Percentiles rank a stretch among this genome's conserved stretches.
phyloP scores from a whole-genome alignment of 2,329 filamentous ascomycete genomes.

The Fusarium sororula region DNA sequence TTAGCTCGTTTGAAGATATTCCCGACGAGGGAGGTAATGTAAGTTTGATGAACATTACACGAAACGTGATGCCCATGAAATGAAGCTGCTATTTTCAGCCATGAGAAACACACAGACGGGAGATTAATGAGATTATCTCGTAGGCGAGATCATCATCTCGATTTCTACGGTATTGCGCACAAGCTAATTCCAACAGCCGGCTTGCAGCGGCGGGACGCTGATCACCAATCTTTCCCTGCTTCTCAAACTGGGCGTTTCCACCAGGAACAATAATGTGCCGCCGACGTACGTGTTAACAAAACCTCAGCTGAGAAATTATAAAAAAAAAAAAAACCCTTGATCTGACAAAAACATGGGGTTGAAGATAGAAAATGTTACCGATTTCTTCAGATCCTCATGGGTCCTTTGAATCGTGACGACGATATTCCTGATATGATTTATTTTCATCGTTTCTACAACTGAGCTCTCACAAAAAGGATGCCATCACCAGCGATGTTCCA shows the following conservation, averaged over 20 bases:
- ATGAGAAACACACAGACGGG: constrained; percentile 4
- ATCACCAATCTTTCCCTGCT: constrained; percentile 31
- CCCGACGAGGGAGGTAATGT: constrained; percentile 9
- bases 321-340: not conserved
- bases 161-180: not conserved
- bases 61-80: not conserved
- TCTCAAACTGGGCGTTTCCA: constrained; percentile 11
- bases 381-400: constrained; percentile 3
- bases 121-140: constrained; percentile 26
- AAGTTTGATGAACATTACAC: constrained; percentile 8
- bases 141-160: constrained; percentile 28
- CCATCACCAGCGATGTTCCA: constrained; percentile 22
- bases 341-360: not conserved
- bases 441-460: constrained; percentile 5
- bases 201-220: constrained; percentile 20
- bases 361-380: not conserved
- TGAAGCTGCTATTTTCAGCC: constrained; percentile 34
- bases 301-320: not conserved
- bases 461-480: constrained; percentile 20
- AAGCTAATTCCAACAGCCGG: constrained; percentile 20
- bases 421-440: not conserved
- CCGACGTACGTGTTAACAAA: constrained; percentile 3
- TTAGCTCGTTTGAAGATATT: constrained; percentile 28
- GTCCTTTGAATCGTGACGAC: not conserved
- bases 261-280: constrained; percentile 20